Percentiles rank a stretch among this genome's conserved stretches.
phyloP scores from a whole-genome alignment of 306 rosid species.

The Oxytropis ochrocephala region DNA sequence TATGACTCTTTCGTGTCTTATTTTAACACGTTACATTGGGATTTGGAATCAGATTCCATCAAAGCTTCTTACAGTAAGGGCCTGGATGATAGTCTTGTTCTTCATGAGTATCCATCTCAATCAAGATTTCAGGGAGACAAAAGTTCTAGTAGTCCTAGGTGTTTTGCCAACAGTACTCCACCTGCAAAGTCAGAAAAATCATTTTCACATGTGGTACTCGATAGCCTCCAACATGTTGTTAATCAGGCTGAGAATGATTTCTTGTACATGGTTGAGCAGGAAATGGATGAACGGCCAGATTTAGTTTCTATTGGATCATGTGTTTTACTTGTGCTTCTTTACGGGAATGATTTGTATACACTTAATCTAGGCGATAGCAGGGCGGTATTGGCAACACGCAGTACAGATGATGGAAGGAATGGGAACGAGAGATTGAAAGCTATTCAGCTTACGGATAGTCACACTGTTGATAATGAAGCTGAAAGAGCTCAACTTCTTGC shows the following conservation, averaged over 20 bases:
- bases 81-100: slow-evolving; percentile 24
- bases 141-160: not conserved
- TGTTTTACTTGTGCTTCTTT: slow-evolving; percentile 81
- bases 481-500: slow-evolving; percentile 59
- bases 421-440: slow-evolving; percentile 50
- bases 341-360: slow-evolving; percentile 80
- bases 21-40: slow-evolving; percentile 57
- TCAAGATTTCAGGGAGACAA: slow-evolving; percentile 4
- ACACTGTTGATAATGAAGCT: slow-evolving; percentile 69
- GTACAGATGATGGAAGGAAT: slow-evolving; percentile 8
- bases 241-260: slow-evolving; percentile 85
- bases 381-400: slow-evolving; percentile 68
- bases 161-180: not conserved
- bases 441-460: slow-evolving; percentile 82
- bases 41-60: slow-evolving; percentile 39
- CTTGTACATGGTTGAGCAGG: slow-evolving; percentile 94
- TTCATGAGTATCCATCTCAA: slow-evolving; percentile 21
- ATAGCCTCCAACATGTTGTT: slow-evolving; percentile 70
- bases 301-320: slow-evolving; percentile 95
- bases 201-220: slow-evolving; percentile 57
- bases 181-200: slow-evolving; percentile 32
- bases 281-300: slow-evolving; percentile 98
- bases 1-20: slow-evolving; percentile 62
- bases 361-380: slow-evolving; percentile 91
- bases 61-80: slow-evolving; percentile 21